These are phyloP conservation scores for Malus hybrid DNA, from an alignment of 331 rosid genomes.

Conservation along the genomic window DNA sequence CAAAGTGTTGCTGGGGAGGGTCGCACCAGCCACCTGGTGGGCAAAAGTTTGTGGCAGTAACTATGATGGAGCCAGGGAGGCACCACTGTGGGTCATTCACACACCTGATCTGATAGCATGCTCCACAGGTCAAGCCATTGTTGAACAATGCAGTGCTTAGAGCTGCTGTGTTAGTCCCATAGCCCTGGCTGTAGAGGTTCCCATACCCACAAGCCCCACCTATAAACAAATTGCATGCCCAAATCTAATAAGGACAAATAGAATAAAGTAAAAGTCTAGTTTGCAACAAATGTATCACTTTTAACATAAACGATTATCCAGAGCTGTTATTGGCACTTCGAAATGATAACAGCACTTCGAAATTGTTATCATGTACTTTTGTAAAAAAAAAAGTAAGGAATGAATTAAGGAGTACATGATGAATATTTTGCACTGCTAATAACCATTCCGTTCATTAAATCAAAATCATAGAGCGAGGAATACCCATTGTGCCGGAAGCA, in stretches of 20 bases:
- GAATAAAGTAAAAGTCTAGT: neutral
- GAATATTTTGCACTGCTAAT: too few species aligned
- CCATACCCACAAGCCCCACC: conserved; percentile 99
- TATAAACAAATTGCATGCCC: conserved; percentile 3
- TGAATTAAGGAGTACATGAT: too few species aligned
- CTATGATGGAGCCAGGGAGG: conserved; percentile 50
- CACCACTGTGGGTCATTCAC: conserved; percentile 83
- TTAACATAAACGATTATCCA: neutral
- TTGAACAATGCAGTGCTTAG: conserved; percentile 76
- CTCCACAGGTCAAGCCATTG: conserved; percentile 84
- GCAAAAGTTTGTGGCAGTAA: conserved; percentile 90
- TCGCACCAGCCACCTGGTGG: conserved; percentile 97
- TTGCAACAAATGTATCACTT: neutral
- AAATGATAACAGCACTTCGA: too few species aligned
- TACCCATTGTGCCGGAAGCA: conserved; percentile 98
- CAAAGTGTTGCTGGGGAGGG: conserved; percentile 83
- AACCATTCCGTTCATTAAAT: too few species aligned
- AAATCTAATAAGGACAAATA: neutral
- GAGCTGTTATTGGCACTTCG: too few species aligned
- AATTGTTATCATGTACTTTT: too few species aligned
- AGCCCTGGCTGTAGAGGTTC: conserved; percentile 76
- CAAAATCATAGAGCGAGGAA: neutral
- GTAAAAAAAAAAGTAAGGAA: too few species aligned
- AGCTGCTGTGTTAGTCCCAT: conserved; percentile 86
- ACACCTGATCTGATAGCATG: conserved; percentile 69